Base-by-base conservation (phyloP, 2,329 filamentous ascomycete species). In the Talaromyces atroroseus region DNA sequence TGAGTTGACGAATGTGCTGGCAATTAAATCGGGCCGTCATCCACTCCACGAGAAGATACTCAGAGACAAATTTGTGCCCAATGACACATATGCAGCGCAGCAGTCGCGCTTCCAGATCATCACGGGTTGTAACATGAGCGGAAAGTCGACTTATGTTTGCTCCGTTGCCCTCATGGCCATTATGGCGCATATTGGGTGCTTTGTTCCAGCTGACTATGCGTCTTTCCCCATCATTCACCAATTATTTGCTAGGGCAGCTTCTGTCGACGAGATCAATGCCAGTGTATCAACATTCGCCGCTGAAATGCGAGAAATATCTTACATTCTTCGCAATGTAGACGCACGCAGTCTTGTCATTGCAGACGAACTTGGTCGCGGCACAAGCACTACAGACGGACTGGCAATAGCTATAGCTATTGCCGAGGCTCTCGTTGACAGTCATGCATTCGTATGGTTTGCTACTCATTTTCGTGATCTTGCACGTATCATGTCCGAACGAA, bases 61-160 rank as follows among this genome's bases (percentile, higher is more conserved):
- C 61, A 74, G 77, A 0, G 81, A 80, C 47, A 84, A 82, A 21
- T 95, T 89, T 66, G 78, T 97, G 3, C 89, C 94, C 0, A 97
- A 97, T 61, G 92, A 97, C 65, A 89, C 92, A 26, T 97, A 92
- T 65, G 87, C 90, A 2, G 88, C 86, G 0, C 81, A 87, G 34
- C 85, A 92, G 59, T 85, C 85, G 36, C 84, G 92, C 1, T 95
- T 96, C 65, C 92, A 97, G 62, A 88, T 97, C 59, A 86, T 99
- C 60, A 97, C 92, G 0, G 92, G 94, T 3, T 95, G 90, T 69
- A 99, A 99, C 65, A 99, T 99, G 94, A 95, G 90, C 64, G 94
- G 92, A 0, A 99, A 97, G 70, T 95, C 89, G 61, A 99, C 92
- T 0, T 97, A 96, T 66, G 96, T 97, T 60, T 85, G 90, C 50